Conservation (phyloP, 2,329 filamentous ascomycete species). For the Mariannaea sp. region DNA sequence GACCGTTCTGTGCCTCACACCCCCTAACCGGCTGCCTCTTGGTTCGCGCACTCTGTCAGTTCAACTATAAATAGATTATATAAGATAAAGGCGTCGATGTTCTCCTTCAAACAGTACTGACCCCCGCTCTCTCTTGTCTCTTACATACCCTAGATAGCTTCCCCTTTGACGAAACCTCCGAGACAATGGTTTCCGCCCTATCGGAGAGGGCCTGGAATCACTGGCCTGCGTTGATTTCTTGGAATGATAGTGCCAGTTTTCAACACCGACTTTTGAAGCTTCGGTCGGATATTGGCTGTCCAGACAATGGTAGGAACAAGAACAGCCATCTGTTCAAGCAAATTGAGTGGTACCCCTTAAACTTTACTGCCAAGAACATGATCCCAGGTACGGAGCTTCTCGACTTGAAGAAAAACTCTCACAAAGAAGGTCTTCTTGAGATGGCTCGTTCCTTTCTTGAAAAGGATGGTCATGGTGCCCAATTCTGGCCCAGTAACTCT, state of each 20-base stretch:
- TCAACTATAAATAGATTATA: too few relatives aligned
- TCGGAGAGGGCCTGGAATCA: too few relatives aligned
- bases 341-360: not conserved
- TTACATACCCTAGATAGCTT: too few relatives aligned
- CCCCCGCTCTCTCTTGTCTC: too few relatives aligned
- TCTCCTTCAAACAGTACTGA: too few relatives aligned
- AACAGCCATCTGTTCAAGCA: not conserved
- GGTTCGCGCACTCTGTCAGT: too few relatives aligned
- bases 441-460: not conserved
- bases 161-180: too few relatives aligned
- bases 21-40: too few relatives aligned
- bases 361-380: not conserved
- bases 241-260: not conserved
- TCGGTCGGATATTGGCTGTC: constrained; percentile 1
- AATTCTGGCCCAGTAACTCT: not conserved
- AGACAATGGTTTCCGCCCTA: too few relatives aligned
- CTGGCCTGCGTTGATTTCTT: too few relatives aligned
- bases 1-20: too few relatives aligned
- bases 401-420: not conserved
- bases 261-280: not conserved
- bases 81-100: too few relatives aligned
- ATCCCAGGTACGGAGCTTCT: not conserved
- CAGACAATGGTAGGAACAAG: not conserved
- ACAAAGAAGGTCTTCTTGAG: not conserved
- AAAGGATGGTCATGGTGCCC: not conserved